phyloP scores from a whole-genome alignment of 225 moss, liverwort and hornwort genomes.

The Polytrichum formosum region DNA sequence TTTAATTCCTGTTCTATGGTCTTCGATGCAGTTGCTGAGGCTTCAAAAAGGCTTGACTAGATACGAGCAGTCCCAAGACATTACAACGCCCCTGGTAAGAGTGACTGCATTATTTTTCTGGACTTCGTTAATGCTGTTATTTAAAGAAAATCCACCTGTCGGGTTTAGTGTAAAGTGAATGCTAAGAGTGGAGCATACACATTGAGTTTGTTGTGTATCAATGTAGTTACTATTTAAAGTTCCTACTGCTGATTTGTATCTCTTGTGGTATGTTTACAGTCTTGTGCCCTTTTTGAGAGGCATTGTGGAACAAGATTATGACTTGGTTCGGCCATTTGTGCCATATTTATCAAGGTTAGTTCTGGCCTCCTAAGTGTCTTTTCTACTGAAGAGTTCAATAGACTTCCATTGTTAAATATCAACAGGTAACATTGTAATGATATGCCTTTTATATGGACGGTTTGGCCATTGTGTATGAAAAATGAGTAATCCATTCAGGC shows the following conservation, averaged over 20 bases:
- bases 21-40: slow-evolving; percentile 34
- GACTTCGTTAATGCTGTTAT: neutral
- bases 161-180: no score
- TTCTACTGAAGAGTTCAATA: no score
- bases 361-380: neutral
- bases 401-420: no score
- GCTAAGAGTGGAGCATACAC: no score
- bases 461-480: no score
- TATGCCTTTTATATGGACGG: no score
- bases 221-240: neutral
- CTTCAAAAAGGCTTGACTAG: slow-evolving; percentile 35
- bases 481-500: no score
- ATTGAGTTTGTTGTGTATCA: neutral
- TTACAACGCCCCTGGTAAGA: slow-evolving; percentile 47
- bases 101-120: neutral
- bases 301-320: slow-evolving; percentile 66
- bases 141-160: neutral
- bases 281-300: slow-evolving; percentile 72
- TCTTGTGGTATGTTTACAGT: slow-evolving; percentile 34
- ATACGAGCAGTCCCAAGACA: slow-evolving; percentile 46
- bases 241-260: slow-evolving; percentile 15
- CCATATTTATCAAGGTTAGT: slow-evolving; percentile 69
- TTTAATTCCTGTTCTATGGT: no score
- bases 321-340: slow-evolving; percentile 69
- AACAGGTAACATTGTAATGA: no score